Evolutionary conservation across 768 basidiomycete genomes (phyloP).

Genomic region (Termitomyces sp.): DNA sequence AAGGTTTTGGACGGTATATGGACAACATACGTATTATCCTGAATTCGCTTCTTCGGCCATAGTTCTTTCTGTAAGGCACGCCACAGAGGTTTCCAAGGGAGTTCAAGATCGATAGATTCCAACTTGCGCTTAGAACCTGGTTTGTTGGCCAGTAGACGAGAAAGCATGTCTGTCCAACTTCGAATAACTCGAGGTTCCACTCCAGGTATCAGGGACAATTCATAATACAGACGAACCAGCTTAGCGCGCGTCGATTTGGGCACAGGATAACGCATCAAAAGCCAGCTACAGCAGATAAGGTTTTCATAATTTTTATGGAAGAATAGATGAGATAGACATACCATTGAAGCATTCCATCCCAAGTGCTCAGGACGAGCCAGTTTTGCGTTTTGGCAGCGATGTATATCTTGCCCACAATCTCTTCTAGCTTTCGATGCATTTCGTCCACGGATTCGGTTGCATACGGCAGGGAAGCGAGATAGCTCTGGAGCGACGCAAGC

Average conservation of each 20-base stretch:
- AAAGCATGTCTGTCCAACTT: conserved; percentile 76
- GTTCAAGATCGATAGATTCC: conserved; percentile 58
- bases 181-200: conserved; percentile 67
- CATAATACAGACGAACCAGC: conserved; percentile 73
- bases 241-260: conserved; percentile 62
- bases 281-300: conserved; percentile 48
- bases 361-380: conserved; percentile 68
- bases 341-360: conserved; percentile 83
- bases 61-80: conserved; percentile 65
- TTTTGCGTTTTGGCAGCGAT: conserved; percentile 72
- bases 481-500: conserved; percentile 54
- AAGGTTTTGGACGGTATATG: not conserved
- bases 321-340: conserved; percentile 22
- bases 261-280: conserved; percentile 78
- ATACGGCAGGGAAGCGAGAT: conserved; percentile 68
- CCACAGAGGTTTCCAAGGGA: conserved; percentile 80
- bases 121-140: conserved; percentile 62
- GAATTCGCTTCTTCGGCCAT: conserved; percentile 62
- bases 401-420: conserved; percentile 63
- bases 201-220: conserved; percentile 72
- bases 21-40: conserved; percentile 49
- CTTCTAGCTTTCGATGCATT: conserved; percentile 66
- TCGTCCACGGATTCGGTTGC: conserved; percentile 64
- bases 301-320: not conserved
- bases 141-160: conserved; percentile 64